A percentile compares a stretch with the other conserved stretches of the same genome.
These are phyloP conservation scores for Sclerotiophoma versabilis DNA, from an alignment of 2,329 filamentous ascomycete genomes.

Conservation along the genomic window DNA sequence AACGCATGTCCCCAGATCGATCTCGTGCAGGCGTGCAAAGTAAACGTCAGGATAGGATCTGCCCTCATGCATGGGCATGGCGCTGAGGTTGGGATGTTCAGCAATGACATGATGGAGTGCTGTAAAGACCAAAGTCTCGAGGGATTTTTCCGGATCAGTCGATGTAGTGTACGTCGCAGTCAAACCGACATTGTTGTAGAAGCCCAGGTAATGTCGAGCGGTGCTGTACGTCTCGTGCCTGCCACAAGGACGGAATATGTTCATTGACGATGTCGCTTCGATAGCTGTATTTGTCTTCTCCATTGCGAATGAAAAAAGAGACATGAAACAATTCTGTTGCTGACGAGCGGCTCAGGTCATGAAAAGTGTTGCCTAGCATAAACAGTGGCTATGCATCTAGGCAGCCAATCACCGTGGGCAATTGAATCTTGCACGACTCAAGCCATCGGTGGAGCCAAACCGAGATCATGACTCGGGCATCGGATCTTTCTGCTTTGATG, in stretches of 20 bases:
- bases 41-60: conserved; percentile 49
- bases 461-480: no score
- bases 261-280: no score
- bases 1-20: conserved; percentile 52
- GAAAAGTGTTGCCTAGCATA: no score
- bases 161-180: conserved; percentile 39
- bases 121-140: conserved; percentile 6
- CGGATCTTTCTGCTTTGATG: no score
- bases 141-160: background rate
- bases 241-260: conserved; percentile 36
- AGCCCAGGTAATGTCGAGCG: conserved; percentile 50
- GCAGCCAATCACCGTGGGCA: no score
- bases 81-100: conserved; percentile 54
- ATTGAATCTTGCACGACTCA: no score
- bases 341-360: no score
- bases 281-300: no score
- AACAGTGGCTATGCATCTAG: no score
- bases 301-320: no score
- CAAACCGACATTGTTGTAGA: conserved; percentile 55
- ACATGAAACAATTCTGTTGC: no score
- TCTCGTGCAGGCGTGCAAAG: conserved; percentile 54
- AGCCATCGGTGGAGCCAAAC: no score
- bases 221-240: conserved; percentile 56
- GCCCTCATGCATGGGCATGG: conserved; percentile 52
- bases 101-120: conserved; percentile 48